Evolutionary conservation across 2,329 filamentous ascomycete species (phyloP), one percentile per base, ranked within the genome.

Genomic region (Scopulariopsis brevicaulis): DNA sequence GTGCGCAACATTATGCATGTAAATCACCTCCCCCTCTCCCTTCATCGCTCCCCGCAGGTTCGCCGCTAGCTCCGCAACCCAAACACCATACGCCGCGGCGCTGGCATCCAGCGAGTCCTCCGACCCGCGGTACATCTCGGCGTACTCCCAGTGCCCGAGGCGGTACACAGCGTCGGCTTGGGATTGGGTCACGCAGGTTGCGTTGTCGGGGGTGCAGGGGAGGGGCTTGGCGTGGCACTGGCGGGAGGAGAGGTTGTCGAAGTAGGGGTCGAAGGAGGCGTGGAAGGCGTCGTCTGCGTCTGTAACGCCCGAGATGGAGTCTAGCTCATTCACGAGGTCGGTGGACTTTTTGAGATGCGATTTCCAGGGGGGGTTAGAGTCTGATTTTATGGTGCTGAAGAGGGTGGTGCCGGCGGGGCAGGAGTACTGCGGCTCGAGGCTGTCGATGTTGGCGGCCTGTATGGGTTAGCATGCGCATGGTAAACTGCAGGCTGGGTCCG

Each of bases 141-240:
- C 85, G 73, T 94, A 94, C 69, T 94, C 90, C 76, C 87, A 93
- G 63, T 91, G 78, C 0, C 89, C 89, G 0, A 92, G 70, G 8
- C 89, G 80, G 68, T 90, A 93, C 8, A 92, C 88, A 1, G 79
- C 71, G 59, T 93, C 76, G 2, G 87, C 85, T 51, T 84, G 73
- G 0, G 72, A 69, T 63, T 84, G 82, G 2, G 79, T 79, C 48
- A 92, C 73, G 66, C 89, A 93, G 0, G 73, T 70, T 0, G 71
- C 72, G 57, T 78, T 76, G 59, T 69, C 62, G 20, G 76, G 70
- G 7, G 79, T 68, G 71, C 89, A 93, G 0, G 89, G 89, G 0
- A 92, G 73, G 0, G 87, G 81, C 65, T 87, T 89, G 20, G 70
- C 73, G 66, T 94, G 89, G 68, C 89, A 94, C 66, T 90, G 85